These are phyloP conservation scores for Agrocybe chaxingu DNA, from an alignment of 768 basidiomycete species.

Conservation along the genomic window DNA sequence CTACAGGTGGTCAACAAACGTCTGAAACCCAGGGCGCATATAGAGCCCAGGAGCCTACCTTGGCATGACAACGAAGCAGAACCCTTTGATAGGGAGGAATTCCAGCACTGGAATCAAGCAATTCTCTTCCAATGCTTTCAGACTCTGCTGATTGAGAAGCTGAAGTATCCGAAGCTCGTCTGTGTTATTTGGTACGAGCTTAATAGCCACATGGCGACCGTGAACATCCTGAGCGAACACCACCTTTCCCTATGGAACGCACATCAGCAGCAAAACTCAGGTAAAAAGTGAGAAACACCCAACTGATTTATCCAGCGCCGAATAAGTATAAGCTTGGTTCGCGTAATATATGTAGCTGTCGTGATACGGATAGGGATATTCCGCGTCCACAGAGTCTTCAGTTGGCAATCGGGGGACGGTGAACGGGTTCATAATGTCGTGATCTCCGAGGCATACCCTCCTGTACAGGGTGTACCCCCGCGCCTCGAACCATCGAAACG, in stretches of 20 bases:
- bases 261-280: not conserved
- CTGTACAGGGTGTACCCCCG: constrained; percentile 8
- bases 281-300: not conserved
- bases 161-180: constrained; percentile 22
- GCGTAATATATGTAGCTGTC: not conserved
- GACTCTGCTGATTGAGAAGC: constrained; percentile 13
- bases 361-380: constrained; percentile 8
- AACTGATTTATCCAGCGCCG: not conserved
- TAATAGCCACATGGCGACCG: constrained; percentile 22
- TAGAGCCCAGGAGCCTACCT: constrained; percentile 8
- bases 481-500: constrained; percentile 2
- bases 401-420: not conserved
- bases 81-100: constrained; percentile 17
- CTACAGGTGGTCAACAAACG: not conserved
- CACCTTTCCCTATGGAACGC: constrained; percentile 1
- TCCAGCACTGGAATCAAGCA: constrained; percentile 24
- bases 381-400: not conserved
- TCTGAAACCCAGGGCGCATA: not conserved
- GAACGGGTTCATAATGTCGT: too few relatives aligned
- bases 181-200: constrained; percentile 17
- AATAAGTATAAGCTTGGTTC: not conserved
- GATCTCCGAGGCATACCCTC: not conserved
- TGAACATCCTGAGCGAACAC: constrained; percentile 17
- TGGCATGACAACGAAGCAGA: constrained; percentile 27
- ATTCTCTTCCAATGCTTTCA: constrained; percentile 3